These are phyloP conservation scores for Isabelozyma rhagii DNA, from an alignment of 805 yeast genomes.

Conservation along the genomic window DNA sequence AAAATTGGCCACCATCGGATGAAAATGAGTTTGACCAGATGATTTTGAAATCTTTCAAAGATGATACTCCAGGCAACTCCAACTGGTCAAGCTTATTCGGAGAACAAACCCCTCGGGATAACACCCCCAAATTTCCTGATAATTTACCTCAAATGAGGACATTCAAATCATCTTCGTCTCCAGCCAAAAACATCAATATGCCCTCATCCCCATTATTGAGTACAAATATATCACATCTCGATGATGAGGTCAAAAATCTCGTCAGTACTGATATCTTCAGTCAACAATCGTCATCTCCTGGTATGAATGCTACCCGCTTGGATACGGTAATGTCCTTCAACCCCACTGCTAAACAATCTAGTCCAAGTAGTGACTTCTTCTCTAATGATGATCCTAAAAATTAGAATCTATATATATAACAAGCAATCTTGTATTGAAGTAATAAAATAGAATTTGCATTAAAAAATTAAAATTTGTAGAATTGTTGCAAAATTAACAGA, in stretches of 20 bases:
- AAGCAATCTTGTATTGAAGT: neutral
- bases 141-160: slow-evolving; percentile 29
- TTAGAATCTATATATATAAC: neutral
- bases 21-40: slow-evolving; percentile 20
- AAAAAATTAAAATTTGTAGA: neutral
- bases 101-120: slow-evolving; percentile 40
- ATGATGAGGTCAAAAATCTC: slow-evolving; percentile 17
- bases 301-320: neutral
- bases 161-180: slow-evolving; percentile 24
- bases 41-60: slow-evolving; percentile 24
- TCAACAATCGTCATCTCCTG: neutral
- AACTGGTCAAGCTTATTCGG: slow-evolving; percentile 34
- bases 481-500: neutral
- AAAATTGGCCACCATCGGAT: slow-evolving; percentile 22
- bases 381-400: neutral
- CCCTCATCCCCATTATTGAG: slow-evolving; percentile 39
- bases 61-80: slow-evolving; percentile 30
- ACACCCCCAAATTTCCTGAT: slow-evolving; percentile 14
- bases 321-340: slow-evolving; percentile 2
- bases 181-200: slow-evolving; percentile 28
- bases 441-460: neutral
- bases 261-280: slow-evolving; percentile 3
- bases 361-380: slow-evolving; percentile 1
- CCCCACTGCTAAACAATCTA: neutral
- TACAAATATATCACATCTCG: slow-evolving; percentile 39